Evolutionary conservation across 768 basidiomycete genomes (phyloP), one percentile per base, ranked within the genome.

Genomic region (Tricholoma hemisulphureum): DNA sequence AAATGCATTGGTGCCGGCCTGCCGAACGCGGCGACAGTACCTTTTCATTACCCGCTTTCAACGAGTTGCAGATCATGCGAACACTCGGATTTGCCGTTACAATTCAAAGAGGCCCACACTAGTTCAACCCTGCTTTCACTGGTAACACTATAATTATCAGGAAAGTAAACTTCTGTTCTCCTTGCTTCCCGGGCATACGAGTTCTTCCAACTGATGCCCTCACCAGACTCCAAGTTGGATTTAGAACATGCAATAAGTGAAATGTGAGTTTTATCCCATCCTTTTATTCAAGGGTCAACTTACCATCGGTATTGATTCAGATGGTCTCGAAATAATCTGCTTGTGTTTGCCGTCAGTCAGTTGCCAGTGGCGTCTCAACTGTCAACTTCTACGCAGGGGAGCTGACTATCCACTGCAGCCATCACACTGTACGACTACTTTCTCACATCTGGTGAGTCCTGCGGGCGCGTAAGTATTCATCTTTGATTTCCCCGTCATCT

Each of bases 401-500:
- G 16, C 20, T n/a, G 10, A 49, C 26, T 9, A 18, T n/a, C n/a
- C 7, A 49, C 5, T n/a, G 7, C 13, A 54, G 53, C 39, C 26
- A 16, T 54, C 53, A 11, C 21, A 10, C 13, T 54, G 23, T 54
- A 54, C 43, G 39, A 54, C 29, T 43, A 54, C 20, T 43, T 43
- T 5, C 41, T 54, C 53, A 54, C 53, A 11, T 43, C 20, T n/a
- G 53, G 53, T 43, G 16, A 54, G 39, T 14, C 10, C 41, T 10
- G 8, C 28, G 23, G 13, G 3, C 20, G 26, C 18, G 29, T 28
- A 26, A 6, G 9, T 7, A 16, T n/a, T 5, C 26, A 28, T 11
- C 46, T 21, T 23, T 28, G 1, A 28, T 16, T 23, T 48, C n/a
- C 24, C 6, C 46, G 16, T 6, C 6, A 31, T 45, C 24, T 26